A percentile compares a stretch with the other conserved stretches of the same genome.
These are phyloP conservation scores for Quercus aquifolioides DNA, from an alignment of 306 rosid genomes.

Conservation along the genomic window DNA sequence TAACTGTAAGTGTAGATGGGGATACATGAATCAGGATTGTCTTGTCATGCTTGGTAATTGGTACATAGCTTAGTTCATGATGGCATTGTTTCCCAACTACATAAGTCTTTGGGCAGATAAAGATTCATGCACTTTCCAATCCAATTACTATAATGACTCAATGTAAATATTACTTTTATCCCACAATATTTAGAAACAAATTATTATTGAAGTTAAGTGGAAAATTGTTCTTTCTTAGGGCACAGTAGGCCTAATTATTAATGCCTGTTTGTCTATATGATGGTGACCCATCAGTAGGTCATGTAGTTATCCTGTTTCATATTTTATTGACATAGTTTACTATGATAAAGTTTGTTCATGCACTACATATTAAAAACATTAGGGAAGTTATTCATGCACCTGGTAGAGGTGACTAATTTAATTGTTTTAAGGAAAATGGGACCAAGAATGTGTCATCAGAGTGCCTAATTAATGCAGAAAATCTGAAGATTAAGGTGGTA, in stretches of 20 bases:
- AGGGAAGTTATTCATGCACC: not conserved
- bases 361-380: not conserved
- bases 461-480: not conserved
- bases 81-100: slow-evolving; percentile 4
- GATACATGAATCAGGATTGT: not conserved
- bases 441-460: not conserved
- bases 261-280: not conserved
- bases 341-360: not conserved
- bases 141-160: not conserved
- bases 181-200: not conserved
- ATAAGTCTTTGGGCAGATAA: not conserved
- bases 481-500: not conserved
- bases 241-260: not conserved
- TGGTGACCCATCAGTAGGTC: not conserved
- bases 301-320: not conserved
- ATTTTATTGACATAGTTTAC: not conserved
- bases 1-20: slow-evolving; percentile 16
- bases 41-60: slow-evolving; percentile 8
- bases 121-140: not conserved
- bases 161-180: not conserved
- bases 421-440: not conserved
- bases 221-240: not conserved
- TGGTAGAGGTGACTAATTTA: not conserved
- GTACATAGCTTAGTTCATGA: slow-evolving; percentile 9
- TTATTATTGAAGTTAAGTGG: not conserved